Evolutionary conservation across 352 stramenopile species (phyloP), one percentile per base, ranked within the genome.

Genomic region (Globisporangium nagaii): DNA sequence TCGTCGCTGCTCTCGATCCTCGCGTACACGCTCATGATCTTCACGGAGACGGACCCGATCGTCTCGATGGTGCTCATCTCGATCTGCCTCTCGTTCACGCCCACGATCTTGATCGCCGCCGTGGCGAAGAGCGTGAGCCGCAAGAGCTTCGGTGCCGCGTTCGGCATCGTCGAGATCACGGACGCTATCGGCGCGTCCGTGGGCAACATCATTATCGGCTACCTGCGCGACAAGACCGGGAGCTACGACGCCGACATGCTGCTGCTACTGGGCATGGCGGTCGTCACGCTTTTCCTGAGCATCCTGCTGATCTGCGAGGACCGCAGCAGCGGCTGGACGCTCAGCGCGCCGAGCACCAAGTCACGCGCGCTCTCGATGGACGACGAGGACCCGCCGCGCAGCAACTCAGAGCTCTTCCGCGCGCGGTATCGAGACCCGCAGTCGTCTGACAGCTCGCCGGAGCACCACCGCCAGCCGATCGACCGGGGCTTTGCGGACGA

Each of bases 61-160:
- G 70, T 92, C 27, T 88, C 83, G 30, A 94, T 96, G 82, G 34
- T 95, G 44, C 58, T 96, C 19, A 92, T 96, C 57, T 95, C 84
- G 17, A 65, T 95, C 27, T 93, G 84, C 51, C 60, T 95, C 6
- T 90, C 79, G 42, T 90, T 90, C 59, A 94, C 86, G 17, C 87
- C 87, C 13, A 95, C 84, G 43, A 90, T 96, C 43, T 53, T 96
- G 32, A 95, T 96, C 75, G 85, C 87, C 11, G 71, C 79, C 19
- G 92, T 96, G 31, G 82, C 87, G 12, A 86, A 81, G 45, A 86
- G 80, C 11, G 84, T 95, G 32, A 73, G 69, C 40, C 74, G 74
- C 41, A 79, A 84, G 40, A 83, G 58, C 55, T 93, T 93, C 48
- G 87, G 87, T 27, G 83, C 79, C 4, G 87, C 85, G 2, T 96